These are phyloP conservation scores for Botrytis squamosa DNA, from an alignment of 2,329 filamentous ascomycete genomes.

Conservation along the genomic window DNA sequence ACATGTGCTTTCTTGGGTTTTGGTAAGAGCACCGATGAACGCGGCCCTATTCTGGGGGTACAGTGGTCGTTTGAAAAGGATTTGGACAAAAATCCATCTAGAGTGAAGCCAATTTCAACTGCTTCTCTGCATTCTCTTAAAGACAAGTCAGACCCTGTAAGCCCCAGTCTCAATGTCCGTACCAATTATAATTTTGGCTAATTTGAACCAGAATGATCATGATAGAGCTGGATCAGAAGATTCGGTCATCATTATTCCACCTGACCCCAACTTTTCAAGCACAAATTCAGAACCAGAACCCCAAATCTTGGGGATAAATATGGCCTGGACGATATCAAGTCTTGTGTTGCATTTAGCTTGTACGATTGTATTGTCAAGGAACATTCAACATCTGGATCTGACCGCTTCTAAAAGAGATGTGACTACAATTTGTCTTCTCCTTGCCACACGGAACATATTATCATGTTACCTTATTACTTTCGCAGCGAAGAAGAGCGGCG, in stretches of 20 bases:
- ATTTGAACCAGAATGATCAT: neutral
- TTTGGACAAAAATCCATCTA: neutral
- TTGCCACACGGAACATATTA: neutral
- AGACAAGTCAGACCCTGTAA: neutral
- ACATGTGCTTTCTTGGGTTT: neutral
- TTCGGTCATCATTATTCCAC: neutral
- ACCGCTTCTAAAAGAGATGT: too few species aligned
- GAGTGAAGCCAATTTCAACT: neutral
- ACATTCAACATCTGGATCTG: too few species aligned
- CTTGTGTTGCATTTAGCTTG: too few species aligned
- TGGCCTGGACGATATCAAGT: too few species aligned
- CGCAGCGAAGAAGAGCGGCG: neutral
- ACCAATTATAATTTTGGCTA: neutral
- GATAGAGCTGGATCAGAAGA: neutral
- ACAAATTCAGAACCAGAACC: too few species aligned
- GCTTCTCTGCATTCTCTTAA: neutral
- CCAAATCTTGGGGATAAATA: too few species aligned
- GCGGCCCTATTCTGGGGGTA: neutral
- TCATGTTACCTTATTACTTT: neutral
- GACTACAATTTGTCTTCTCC: neutral
- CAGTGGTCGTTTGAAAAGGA: neutral
- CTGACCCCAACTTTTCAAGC: too few species aligned
- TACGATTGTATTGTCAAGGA: too few species aligned
- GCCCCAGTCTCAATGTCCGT: neutral
- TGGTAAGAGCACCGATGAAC: neutral